These are phyloP conservation scores for Hygrocybe coccinea DNA, from an alignment of 768 basidiomycete species.

Conservation along the genomic window DNA sequence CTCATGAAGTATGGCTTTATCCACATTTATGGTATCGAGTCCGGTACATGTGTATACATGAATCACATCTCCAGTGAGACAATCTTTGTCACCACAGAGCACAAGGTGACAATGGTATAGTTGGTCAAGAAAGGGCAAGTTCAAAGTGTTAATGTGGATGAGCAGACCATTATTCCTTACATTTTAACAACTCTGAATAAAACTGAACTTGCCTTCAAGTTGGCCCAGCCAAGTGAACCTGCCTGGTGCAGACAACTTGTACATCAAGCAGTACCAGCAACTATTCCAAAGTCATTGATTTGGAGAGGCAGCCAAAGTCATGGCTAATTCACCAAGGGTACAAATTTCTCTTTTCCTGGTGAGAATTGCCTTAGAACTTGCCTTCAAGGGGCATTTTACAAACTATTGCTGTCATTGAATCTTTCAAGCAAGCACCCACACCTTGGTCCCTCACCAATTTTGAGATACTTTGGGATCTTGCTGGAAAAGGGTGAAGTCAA, in stretches of 20 bases:
- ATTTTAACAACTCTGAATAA: no score
- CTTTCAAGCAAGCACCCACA: conserved; percentile 93
- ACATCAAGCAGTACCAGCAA: conserved; percentile 89
- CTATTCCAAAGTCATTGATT: conserved; percentile 86
- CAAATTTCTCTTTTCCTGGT: conserved; percentile 17
- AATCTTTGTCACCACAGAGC: no score
- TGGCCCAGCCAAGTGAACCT: conserved; percentile 93
- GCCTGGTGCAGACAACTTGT: conserved; percentile 96
- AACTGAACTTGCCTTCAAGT: conserved; percentile 95
- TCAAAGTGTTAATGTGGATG: no score
- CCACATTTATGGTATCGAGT: no score
- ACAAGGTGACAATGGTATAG: no score
- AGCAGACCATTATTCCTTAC: no score
- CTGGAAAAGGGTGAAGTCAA: conserved; percentile 98
- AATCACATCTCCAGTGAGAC: no score
- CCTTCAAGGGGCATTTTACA: conserved; percentile 78
- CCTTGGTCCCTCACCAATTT: conserved; percentile 87
- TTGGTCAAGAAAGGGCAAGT: no score
- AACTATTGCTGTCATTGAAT: no score
- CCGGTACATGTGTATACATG: no score
- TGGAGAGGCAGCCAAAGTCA: conserved; percentile 95
- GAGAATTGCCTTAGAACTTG: conserved; percentile 6
- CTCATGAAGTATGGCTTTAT: no score
- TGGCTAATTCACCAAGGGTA: conserved; percentile 92
- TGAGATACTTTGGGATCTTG: conserved; percentile 97